A percentile compares a stretch with the other conserved stretches of the same genome.
phyloP scores from a whole-genome alignment of 1,284 basidiomycete genomes.

The Sanghuangporus baumii region DNA sequence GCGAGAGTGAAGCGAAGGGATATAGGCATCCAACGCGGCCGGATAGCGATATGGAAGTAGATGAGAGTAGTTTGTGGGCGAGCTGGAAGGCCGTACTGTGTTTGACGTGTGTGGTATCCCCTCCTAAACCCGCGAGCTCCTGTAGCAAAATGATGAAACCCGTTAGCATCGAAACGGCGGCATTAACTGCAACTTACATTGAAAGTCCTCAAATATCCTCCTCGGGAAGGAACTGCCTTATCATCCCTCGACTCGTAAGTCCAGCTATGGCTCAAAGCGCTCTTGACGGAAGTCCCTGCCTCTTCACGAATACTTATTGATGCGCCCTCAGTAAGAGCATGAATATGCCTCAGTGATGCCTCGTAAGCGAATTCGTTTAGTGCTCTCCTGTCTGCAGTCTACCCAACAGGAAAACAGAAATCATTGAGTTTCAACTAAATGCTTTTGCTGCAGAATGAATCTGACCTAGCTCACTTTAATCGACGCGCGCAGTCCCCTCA shows the following conservation, averaged over 20 bases:
- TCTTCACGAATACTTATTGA: conserved; percentile 83
- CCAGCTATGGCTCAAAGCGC: conserved; percentile 77
- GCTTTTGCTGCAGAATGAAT: conserved; percentile 20
- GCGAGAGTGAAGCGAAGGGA: conserved; percentile 35
- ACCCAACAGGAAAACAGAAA: conserved; percentile 14
- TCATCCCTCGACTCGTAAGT: conserved; percentile 80
- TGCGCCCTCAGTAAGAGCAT: conserved; percentile 64
- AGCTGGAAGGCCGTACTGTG: conserved; percentile 61
- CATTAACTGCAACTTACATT: conserved; percentile 33
- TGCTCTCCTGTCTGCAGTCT: conserved; percentile 39
- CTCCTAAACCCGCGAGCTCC: conserved; percentile 77
- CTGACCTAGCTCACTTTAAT: conserved; percentile 55
- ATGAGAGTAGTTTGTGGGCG: conserved; percentile 45
- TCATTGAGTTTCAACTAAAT: conserved; percentile 20
- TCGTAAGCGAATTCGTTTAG: conserved; percentile 81
- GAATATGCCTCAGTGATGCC: conserved; percentile 70
- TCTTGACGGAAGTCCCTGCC: conserved; percentile 79
- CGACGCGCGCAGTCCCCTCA: conserved; percentile 59
- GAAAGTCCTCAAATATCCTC: conserved; percentile 55
- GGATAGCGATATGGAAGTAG: background rate
- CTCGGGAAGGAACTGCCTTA: conserved; percentile 56
- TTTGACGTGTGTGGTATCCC: conserved; percentile 71
- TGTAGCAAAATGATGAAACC: conserved; percentile 19
- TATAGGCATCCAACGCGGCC: background rate
- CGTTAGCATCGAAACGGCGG: background rate